Percentiles rank a stretch among this genome's conserved stretches.
These are phyloP conservation scores for Rhodamnia argentea DNA, from an alignment of 345 rosid species.

Conservation along the genomic window DNA sequence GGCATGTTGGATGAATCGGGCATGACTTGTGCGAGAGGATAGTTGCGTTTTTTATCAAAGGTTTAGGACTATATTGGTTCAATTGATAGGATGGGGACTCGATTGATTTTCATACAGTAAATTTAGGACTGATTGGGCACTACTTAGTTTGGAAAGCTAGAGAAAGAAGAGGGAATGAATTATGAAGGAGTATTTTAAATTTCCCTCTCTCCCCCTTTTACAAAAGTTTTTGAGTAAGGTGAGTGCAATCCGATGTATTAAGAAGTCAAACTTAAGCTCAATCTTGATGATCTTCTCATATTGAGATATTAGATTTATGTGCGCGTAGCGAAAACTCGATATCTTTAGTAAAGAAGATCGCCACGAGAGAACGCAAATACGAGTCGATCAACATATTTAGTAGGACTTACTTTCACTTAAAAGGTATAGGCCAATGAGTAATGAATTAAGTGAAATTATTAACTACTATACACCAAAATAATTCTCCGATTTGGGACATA, in stretches of 20 bases:
- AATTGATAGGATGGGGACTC: background rate
- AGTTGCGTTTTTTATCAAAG: background rate
- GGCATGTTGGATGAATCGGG: fast-evolving
- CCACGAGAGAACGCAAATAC: fast-evolving
- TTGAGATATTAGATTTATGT: background rate
- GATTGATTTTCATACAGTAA: fast-evolving
- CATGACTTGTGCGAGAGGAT: background rate
- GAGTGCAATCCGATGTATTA: background rate
- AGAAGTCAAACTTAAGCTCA: background rate
- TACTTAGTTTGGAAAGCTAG: background rate
- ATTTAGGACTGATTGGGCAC: fast-evolving
- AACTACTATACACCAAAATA: fast-evolving
- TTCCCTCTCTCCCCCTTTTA: background rate
- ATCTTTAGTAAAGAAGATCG: fast-evolving
- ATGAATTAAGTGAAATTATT: fast-evolving
- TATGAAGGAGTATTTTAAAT: background rate
- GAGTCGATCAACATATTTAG: fast-evolving
- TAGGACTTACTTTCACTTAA: background rate
- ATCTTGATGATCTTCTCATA: background rate
- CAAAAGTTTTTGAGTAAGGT: background rate
- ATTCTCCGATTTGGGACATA: fast-evolving
- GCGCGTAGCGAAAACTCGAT: fast-evolving
- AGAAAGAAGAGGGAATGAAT: background rate
- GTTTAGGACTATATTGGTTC: background rate
- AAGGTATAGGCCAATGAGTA: background rate